A percentile compares a stretch with the other conserved stretches of the same genome.
Evolutionary conservation across 495 filamentous ascomycete species (phyloP).

Genomic region (Aspergillus egyptiacus): DNA sequence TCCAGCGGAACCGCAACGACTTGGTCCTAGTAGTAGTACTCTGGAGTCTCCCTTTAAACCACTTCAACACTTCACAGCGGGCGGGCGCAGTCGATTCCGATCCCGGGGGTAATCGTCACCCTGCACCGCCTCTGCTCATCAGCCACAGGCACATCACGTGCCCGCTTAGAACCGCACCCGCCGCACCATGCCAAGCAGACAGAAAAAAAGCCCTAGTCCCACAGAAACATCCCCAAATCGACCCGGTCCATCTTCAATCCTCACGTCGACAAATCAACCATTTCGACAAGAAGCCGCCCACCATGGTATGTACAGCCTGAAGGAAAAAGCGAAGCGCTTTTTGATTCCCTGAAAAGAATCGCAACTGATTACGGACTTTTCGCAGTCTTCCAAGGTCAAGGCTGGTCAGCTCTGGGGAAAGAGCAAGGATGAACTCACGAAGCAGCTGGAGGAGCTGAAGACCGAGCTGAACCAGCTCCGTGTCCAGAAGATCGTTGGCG

Average conservation of each 20-base stretch:
- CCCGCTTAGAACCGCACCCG: constrained; percentile 26
- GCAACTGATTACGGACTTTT: constrained; percentile 13
- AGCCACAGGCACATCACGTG: constrained; percentile 31
- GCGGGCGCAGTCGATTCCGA: no score
- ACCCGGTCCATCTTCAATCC: constrained; percentile 45
- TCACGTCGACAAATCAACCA: constrained; percentile 45
- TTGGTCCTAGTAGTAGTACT: no score
- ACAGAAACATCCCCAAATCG: constrained; percentile 44
- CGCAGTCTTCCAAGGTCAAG: constrained; percentile 90
- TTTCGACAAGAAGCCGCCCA: constrained; percentile 43
- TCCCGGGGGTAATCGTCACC: background rate
- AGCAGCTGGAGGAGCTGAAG: constrained; percentile 92
- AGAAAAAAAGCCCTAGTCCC: constrained; percentile 48
- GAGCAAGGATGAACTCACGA: constrained; percentile 93
- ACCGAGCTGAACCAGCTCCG: constrained; percentile 86
- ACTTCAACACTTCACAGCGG: background rate
- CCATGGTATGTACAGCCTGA: constrained; percentile 39
- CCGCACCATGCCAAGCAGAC: constrained; percentile 22
- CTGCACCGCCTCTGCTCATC: constrained; percentile 9
- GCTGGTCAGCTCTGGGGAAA: constrained; percentile 94
- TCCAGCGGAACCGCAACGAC: constrained; percentile 10
- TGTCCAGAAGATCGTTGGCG: constrained; percentile 94
- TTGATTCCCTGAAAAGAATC: background rate
- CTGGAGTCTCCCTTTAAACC: no score
- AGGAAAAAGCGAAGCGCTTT: background rate